Conservation (phyloP, 768 basidiomycete genomes). For the Glaciozyma antarctica region DNA sequence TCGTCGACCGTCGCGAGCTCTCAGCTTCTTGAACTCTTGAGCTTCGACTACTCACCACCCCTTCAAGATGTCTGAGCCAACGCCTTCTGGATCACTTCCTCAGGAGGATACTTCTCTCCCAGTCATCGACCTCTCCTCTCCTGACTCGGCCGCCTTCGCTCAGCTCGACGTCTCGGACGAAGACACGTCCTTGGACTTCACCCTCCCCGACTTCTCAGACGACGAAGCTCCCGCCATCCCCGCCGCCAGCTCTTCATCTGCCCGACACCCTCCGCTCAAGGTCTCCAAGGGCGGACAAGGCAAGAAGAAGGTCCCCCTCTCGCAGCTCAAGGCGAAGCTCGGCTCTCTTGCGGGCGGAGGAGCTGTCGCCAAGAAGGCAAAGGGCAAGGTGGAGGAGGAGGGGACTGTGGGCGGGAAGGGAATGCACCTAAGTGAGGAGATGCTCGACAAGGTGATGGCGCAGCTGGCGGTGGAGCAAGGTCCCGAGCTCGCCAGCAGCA, state of each 20-base stretch:
- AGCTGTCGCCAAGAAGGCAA: background rate
- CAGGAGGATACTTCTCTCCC: too few species aligned
- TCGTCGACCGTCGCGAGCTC: too few species aligned
- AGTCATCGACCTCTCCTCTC: too few species aligned
- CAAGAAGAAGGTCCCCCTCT: slow-evolving; percentile 19
- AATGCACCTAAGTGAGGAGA: slow-evolving; percentile 41
- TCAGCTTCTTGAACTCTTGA: too few species aligned
- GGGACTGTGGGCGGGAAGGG: slow-evolving; percentile 6
- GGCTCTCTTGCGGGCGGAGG: background rate
- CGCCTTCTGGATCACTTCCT: too few species aligned
- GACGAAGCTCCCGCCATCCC: slow-evolving; percentile 1
- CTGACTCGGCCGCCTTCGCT: too few species aligned
- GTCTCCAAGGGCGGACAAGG: slow-evolving; percentile 7
- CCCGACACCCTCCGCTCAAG: background rate
- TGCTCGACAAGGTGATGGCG: slow-evolving; percentile 60
- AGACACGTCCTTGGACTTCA: slow-evolving; percentile 18
- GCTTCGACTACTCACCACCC: too few species aligned
- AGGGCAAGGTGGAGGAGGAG: background rate
- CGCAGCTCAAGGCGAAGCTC: slow-evolving; percentile 20
- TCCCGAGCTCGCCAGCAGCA: slow-evolving; percentile 57
- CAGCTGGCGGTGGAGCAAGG: slow-evolving; percentile 54
- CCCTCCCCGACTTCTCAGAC: slow-evolving; percentile 32
- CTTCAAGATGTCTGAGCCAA: too few species aligned
- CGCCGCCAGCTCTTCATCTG: background rate
- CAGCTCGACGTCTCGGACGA: background rate